These are phyloP conservation scores for Phytophthora meadii DNA, from an alignment of 352 stramenopile species.

Conservation along the genomic window DNA sequence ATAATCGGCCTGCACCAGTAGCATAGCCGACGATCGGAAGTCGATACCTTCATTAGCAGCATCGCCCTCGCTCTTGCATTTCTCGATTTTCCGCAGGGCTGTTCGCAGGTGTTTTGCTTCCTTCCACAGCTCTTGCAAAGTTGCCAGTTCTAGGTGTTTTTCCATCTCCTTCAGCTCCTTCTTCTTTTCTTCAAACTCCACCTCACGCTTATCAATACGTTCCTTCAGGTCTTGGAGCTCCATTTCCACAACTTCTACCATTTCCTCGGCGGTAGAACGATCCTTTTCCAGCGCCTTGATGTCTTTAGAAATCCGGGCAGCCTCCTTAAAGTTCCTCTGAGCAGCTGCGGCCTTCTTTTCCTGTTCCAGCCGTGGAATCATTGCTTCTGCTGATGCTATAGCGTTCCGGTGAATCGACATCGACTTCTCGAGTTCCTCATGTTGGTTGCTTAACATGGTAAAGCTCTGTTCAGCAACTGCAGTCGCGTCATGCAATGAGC, in stretches of 20 bases:
- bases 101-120: conserved; percentile 67
- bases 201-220: conserved; percentile 69
- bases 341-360: conserved; percentile 83
- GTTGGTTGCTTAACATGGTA: conserved; percentile 74
- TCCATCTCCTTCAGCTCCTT: conserved; percentile 78
- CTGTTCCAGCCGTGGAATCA: conserved; percentile 79
- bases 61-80: conserved; percentile 68
- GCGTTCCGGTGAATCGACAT: conserved; percentile 78
- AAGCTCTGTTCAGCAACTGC: conserved; percentile 81
- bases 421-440: conserved; percentile 81
- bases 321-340: conserved; percentile 90
- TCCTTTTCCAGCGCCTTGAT: conserved; percentile 90
- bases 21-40: conserved; percentile 69
- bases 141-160: conserved; percentile 74
- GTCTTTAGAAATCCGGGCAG: conserved; percentile 84
- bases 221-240: conserved; percentile 82
- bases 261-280: conserved; percentile 77
- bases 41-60: conserved; percentile 64
- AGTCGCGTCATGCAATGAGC: conserved; percentile 68
- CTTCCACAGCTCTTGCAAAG: conserved; percentile 80
- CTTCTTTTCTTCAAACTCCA: conserved; percentile 81
- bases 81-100: conserved; percentile 72
- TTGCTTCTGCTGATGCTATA: conserved; percentile 79
- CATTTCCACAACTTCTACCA: conserved; percentile 86
- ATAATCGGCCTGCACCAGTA: conserved; percentile 82